These are phyloP conservation scores for Saturnispora halmiae DNA, from an alignment of 805 yeast species.

Conservation along the genomic window DNA sequence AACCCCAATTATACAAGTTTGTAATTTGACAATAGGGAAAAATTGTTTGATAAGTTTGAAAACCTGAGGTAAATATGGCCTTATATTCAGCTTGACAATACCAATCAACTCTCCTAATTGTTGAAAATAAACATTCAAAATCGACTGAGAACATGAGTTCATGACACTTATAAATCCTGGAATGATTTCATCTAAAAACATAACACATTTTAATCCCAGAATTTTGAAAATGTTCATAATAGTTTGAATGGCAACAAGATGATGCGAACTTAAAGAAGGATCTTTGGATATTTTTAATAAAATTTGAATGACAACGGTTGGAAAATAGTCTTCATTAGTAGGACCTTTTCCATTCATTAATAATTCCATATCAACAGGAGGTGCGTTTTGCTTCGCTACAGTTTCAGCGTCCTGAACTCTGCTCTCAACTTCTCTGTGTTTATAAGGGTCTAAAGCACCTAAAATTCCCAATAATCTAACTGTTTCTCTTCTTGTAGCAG, in stretches of 20 bases:
- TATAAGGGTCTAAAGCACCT: slow-evolving; percentile 96
- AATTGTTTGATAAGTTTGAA: slow-evolving; percentile 69
- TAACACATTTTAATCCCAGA: slow-evolving; percentile 78
- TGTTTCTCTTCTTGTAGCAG: slow-evolving; percentile 72
- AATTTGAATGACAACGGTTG: slow-evolving; percentile 86
- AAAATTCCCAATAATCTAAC: slow-evolving; percentile 83
- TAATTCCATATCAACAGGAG: slow-evolving; percentile 82
- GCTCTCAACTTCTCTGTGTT: slow-evolving; percentile 84
- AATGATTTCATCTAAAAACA: slow-evolving; percentile 78
- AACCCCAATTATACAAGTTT: slow-evolving; percentile 68
- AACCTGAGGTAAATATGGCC: slow-evolving; percentile 71
- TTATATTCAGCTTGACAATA: slow-evolving; percentile 82
- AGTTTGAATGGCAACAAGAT: slow-evolving; percentile 89
- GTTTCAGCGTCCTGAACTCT: slow-evolving; percentile 27
- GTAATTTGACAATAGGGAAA: slow-evolving; percentile 53
- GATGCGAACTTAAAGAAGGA: slow-evolving; percentile 75
- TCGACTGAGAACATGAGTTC: slow-evolving; percentile 67
- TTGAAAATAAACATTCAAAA: slow-evolving; percentile 82
- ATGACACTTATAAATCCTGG: slow-evolving; percentile 83
- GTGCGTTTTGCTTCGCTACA: slow-evolving; percentile 69
- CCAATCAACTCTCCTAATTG: slow-evolving; percentile 72
- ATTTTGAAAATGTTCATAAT: slow-evolving; percentile 86
- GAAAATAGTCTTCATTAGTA: slow-evolving; percentile 83
- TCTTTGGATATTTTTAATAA: slow-evolving; percentile 79
- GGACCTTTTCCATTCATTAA: slow-evolving; percentile 94